phyloP scores from a whole-genome alignment of 495 filamentous ascomycete genomes.

The Tuber calosporum region DNA sequence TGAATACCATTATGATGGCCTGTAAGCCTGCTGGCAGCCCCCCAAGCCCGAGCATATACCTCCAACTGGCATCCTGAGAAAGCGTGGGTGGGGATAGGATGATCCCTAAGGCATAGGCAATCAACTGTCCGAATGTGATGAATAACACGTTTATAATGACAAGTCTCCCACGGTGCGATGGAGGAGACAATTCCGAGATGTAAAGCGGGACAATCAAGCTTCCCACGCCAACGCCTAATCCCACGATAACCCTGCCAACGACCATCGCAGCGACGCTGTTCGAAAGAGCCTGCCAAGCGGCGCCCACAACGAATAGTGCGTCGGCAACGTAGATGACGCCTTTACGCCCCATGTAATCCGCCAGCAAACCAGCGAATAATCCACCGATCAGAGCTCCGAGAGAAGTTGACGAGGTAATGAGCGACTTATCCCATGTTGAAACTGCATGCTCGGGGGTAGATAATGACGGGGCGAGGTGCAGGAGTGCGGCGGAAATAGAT shows the following conservation, averaged over 20 bases:
- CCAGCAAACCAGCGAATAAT: conserved; percentile 67
- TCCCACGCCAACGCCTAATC: conserved; percentile 72
- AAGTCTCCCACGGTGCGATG: conserved; percentile 63
- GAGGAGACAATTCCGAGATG: conserved; percentile 77
- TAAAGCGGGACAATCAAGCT: conserved; percentile 79
- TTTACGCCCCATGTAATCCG: conserved; percentile 67
- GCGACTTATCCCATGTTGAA: conserved; percentile 52
- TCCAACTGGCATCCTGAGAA: conserved; percentile 57
- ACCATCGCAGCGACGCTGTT: conserved; percentile 63
- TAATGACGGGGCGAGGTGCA: conserved; percentile 70
- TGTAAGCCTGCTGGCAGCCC: conserved; percentile 69
- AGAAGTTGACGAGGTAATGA: conserved; percentile 76
- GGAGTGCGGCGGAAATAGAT: conserved; percentile 79
- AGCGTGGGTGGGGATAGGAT: conserved; percentile 43
- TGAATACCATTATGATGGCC: conserved; percentile 53
- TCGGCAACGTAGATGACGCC: conserved; percentile 74
- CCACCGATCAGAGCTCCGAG: conserved; percentile 70
- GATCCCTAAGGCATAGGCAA: conserved; percentile 76
- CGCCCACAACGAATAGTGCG: conserved; percentile 66
- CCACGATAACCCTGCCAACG: conserved; percentile 68
- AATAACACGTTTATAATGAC: conserved; percentile 73
- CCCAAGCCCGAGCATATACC: conserved; percentile 85
- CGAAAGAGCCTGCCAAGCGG: conserved; percentile 62
- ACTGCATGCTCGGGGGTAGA: conserved; percentile 45
- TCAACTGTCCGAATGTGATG: conserved; percentile 76